Evolutionary conservation across 2,329 filamentous ascomycete genomes (phyloP), one percentile per base, ranked within the genome.

Genomic region (Daldinia sp.): DNA sequence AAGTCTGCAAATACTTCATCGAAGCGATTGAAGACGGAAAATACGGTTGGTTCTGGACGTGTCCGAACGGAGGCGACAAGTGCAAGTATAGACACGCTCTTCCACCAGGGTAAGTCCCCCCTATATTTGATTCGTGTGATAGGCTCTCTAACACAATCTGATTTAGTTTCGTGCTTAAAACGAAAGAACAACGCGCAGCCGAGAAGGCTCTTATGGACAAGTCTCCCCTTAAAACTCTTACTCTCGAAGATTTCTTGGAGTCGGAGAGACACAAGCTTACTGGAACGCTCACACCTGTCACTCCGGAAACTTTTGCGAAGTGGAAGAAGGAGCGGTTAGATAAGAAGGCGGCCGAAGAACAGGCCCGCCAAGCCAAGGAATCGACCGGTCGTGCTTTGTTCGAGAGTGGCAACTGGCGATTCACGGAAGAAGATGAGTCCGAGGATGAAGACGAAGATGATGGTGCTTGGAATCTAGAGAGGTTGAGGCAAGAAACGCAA

Each of bases 1-100:
- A 98, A 83, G 96, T 99, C 73, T 99, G 96, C 93, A 99, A 98
- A 82, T 97, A 85, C 85, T 99, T 99, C 80, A 96, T 98, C 79
- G 91, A 94, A 74, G 96, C 96, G 28, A 96, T 99, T 70, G 96
- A 99, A 82, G 96, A 99, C 78, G 93, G 94, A 76, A 99, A 98
- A 82, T 99, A 99, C 77, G 96, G 96, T 70, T 99, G 96, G 96
- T 98, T 99, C 83, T 99, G 96, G 96, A 87, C 90, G 67, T 99
- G 96, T 87, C 96, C 96, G 53, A 98, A 98, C 78, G 94, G 94
- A 72, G 95, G 93, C 71, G 92, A 99, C 79, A 93, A 97, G 82
- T 99, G 96, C 92, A 98, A 96, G 91, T 99, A 99, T 80, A 94
- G 92, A 82, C 96, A 99, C 81, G 94, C 92, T 77, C 86, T 99